Base-by-base conservation (phyloP, 2,329 filamentous ascomycete genomes). In the Alternaria solani region DNA sequence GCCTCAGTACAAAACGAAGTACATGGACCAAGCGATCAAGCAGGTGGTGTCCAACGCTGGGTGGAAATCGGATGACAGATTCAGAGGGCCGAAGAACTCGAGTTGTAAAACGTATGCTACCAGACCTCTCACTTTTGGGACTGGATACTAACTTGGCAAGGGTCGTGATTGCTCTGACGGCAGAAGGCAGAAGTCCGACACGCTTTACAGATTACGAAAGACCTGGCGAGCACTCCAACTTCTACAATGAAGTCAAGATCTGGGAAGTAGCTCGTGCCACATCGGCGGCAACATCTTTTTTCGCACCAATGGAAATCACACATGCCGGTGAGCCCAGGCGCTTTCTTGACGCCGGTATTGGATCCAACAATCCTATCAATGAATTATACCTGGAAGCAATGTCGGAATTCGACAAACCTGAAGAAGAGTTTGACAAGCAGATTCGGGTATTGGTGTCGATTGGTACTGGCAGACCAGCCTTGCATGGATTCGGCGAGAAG, bases 331-430 rank as follows among this genome's bases (percentile, higher is more conserved):
- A 38, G 34, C 34, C 34, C 14, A 38, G 34, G 34, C 43, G 47
- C 0, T 84, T 80, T 57, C 70, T 82, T 26, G 83, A 85, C 63
- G 82, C 80, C 23, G 63, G 51, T 14, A 43, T 61, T 7, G 60
- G 57, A 25, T 41, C 39, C 34, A 38, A 38, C 34, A 38, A 38
- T n/a, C 34, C 34, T 14, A 38, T 38, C 34, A 38, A 38, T n/a
- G 34, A 38, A 38, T 7, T 38, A 16, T 38, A 38, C n/a, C 34
- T 38, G 14, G 34, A 38, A 38, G 34, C 34, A 14, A 38, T 38
- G 34, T 38, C 34, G 16, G 16, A 38, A n/a, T 38, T 38, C 34
- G 34, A 38, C 34, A 38, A 38, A n/a, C n/a, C 34, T n/a, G 34
- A 38, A n/a, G 34, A 38, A 38, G 34, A 38, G 16, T 38, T 38